Evolutionary conservation across 805 yeast species (phyloP).

Genomic region (Cyberlindnera sargentensis): DNA sequence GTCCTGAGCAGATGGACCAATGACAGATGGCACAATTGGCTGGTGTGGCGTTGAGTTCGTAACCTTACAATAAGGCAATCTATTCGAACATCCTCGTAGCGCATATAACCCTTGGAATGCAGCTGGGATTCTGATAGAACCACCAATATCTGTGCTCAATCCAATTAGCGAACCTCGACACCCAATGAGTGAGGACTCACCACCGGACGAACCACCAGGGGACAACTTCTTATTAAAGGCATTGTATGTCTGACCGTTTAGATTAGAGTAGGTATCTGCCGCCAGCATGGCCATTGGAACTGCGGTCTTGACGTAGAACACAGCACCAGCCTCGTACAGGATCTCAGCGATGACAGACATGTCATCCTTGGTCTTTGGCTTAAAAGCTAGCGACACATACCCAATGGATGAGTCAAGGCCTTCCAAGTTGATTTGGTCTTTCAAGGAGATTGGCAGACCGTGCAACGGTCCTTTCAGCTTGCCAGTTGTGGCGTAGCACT

Average conservation of each 20-base stretch:
- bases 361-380: conserved; percentile 42
- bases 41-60: conserved; percentile 9
- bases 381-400: conserved; percentile 32
- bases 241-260: conserved; percentile 39
- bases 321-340: conserved; percentile 40
- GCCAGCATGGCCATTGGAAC: conserved; percentile 44
- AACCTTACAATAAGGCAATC: conserved; percentile 30
- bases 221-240: conserved; percentile 35
- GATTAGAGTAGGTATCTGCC: conserved; percentile 36
- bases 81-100: conserved; percentile 35
- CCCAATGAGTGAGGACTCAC: conserved; percentile 41
- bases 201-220: conserved; percentile 48
- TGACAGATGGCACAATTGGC: conserved; percentile 26
- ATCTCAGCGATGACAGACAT: conserved; percentile 31
- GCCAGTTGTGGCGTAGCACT: conserved; percentile 37
- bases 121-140: conserved; percentile 43
- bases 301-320: conserved; percentile 46
- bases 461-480: conserved; percentile 56
- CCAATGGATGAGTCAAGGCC: conserved; percentile 46
- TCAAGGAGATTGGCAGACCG: conserved; percentile 58
- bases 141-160: conserved; percentile 49
- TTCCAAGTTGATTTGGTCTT: conserved; percentile 33
- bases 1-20: conserved; percentile 39
- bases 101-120: conserved; percentile 34
- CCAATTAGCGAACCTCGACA: conserved; percentile 40